A percentile compares a stretch with the other conserved stretches of the same genome.
Conservation (phyloP, 164 flowering plant species). For the Piper betle region DNA sequence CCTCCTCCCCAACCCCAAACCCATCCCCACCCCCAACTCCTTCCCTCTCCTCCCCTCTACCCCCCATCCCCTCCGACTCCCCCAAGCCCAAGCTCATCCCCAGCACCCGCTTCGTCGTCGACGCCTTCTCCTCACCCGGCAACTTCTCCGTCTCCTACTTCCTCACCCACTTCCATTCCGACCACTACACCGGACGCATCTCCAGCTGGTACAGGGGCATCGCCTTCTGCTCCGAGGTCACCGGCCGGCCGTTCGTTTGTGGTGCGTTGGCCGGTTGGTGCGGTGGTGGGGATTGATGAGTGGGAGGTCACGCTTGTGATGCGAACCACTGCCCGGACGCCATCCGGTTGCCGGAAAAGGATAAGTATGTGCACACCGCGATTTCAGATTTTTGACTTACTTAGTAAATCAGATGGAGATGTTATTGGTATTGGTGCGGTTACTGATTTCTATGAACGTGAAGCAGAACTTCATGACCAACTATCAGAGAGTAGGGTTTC, state of each 20-base stretch:
- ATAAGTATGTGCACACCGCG: conserved; percentile 72
- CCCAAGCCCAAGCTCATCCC: conserved; percentile 62
- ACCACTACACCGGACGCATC: conserved; percentile 70
- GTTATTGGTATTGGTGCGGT: conserved; percentile 72
- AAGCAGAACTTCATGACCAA: conserved; percentile 64
- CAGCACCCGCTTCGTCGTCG: conserved; percentile 55
- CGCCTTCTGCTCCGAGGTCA: conserved; percentile 52
- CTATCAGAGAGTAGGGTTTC: conserved; percentile 11
- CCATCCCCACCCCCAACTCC: conserved; percentile 13
- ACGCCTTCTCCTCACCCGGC: conserved; percentile 53
- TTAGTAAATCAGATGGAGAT: conserved; percentile 31
- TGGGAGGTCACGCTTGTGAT: conserved; percentile 54
- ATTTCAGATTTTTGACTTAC: conserved; percentile 50
- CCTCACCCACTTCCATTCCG: conserved; percentile 93
- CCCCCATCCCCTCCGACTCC: conserved; percentile 29
- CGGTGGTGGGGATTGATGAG: conserved; percentile 42
- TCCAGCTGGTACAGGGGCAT: conserved; percentile 57
- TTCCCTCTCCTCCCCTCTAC: conserved; percentile 27
- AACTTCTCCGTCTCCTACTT: conserved; percentile 56
- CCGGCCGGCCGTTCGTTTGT: conserved; percentile 51
- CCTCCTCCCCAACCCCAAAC: too few relatives aligned
- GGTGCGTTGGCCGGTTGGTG: conserved; percentile 20
- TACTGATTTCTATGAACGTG: conserved; percentile 74
- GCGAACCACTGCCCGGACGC: conserved; percentile 97
- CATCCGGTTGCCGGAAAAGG: conserved; percentile 49